phyloP scores from a whole-genome alignment of 352 stramenopile genomes.

The Globisporangium lucens region DNA sequence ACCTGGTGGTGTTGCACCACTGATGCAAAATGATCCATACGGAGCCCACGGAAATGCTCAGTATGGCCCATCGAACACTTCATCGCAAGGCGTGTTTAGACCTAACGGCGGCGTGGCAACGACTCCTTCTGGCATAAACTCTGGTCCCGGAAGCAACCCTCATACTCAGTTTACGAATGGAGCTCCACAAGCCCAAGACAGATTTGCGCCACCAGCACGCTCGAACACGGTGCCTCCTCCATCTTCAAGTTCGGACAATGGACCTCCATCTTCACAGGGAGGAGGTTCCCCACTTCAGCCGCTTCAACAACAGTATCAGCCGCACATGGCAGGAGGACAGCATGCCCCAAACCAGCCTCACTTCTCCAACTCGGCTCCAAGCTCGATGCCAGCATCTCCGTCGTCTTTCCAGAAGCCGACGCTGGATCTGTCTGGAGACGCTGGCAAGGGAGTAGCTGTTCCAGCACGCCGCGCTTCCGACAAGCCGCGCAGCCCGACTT shows the following conservation, averaged over 20 bases:
- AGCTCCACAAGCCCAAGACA: constrained; percentile 10
- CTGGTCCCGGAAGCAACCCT: constrained; percentile 21
- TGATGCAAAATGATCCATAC: background rate
- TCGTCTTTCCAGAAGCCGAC: constrained; percentile 36
- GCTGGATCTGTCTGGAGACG: constrained; percentile 42
- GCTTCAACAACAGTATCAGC: constrained; percentile 26
- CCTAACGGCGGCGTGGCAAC: constrained; percentile 5
- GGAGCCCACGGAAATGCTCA: constrained; percentile 6
- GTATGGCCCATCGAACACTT: constrained; percentile 12
- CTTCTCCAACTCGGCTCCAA: constrained; percentile 18
- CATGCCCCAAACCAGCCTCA: constrained; percentile 10
- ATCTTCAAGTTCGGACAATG: constrained; percentile 10
- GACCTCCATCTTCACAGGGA: constrained; percentile 6
- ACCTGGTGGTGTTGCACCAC: background rate
- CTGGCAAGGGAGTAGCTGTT: constrained; percentile 23
- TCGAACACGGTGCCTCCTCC: constrained; percentile 12
- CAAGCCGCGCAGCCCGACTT: constrained; percentile 14
- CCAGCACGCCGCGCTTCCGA: constrained; percentile 13
- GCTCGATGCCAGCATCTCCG: constrained; percentile 19
- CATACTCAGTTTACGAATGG: background rate
- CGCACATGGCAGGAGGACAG: constrained; percentile 13
- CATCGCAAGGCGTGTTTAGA: constrained; percentile 6
- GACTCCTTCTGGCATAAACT: constrained; percentile 29
- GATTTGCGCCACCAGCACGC: constrained; percentile 2
- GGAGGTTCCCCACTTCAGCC: background rate